Percentiles rank a stretch among this genome's conserved stretches.
Evolutionary conservation across 2,329 filamentous ascomycete species (phyloP).

Genomic region (Emergomyces orientalis): DNA sequence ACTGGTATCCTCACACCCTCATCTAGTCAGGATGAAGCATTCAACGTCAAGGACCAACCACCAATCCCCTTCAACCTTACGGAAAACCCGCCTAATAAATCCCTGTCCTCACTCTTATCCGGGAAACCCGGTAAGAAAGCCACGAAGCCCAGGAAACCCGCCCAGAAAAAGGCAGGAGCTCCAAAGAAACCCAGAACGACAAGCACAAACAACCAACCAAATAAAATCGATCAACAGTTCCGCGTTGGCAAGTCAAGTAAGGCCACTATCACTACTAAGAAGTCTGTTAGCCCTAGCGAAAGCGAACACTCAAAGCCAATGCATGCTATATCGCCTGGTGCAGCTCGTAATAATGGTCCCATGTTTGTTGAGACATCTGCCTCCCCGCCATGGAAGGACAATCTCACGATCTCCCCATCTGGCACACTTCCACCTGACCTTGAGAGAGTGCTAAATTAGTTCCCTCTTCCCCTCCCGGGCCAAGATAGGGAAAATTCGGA

Average conservation of each 20-base stretch:
- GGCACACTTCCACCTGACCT: slow-evolving; percentile 16
- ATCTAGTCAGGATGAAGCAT: slow-evolving; percentile 32
- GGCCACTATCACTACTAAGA: slow-evolving; percentile 12
- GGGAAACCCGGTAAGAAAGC: slow-evolving; percentile 25
- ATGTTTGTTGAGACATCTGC: slow-evolving; percentile 20
- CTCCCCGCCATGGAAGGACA: slow-evolving; percentile 12
- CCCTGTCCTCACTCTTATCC: slow-evolving; percentile 8
- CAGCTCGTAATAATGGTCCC: slow-evolving; percentile 30
- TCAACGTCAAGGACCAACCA: slow-evolving; percentile 19
- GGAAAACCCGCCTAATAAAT: background rate
- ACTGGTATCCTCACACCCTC: slow-evolving; percentile 36
- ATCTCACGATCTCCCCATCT: slow-evolving; percentile 16
- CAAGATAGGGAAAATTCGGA: background rate
- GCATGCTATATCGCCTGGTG: slow-evolving; percentile 27
- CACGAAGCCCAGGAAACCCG: background rate
- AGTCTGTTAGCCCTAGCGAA: slow-evolving; percentile 18
- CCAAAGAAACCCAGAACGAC: slow-evolving; percentile 10
- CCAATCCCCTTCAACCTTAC: slow-evolving; percentile 1
- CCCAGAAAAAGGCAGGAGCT: slow-evolving; percentile 9
- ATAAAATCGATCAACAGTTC: slow-evolving; percentile 11
- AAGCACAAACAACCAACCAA: slow-evolving; percentile 7
- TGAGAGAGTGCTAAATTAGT: slow-evolving; percentile 6
- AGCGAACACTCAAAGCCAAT: slow-evolving; percentile 25
- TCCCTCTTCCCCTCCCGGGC: too few species aligned
- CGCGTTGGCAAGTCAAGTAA: slow-evolving; percentile 11